Percentiles rank a stretch among this genome's conserved stretches.
Conservation (phyloP, 2,329 filamentous ascomycete genomes). For the Hymenoscyphus fraxineus region DNA sequence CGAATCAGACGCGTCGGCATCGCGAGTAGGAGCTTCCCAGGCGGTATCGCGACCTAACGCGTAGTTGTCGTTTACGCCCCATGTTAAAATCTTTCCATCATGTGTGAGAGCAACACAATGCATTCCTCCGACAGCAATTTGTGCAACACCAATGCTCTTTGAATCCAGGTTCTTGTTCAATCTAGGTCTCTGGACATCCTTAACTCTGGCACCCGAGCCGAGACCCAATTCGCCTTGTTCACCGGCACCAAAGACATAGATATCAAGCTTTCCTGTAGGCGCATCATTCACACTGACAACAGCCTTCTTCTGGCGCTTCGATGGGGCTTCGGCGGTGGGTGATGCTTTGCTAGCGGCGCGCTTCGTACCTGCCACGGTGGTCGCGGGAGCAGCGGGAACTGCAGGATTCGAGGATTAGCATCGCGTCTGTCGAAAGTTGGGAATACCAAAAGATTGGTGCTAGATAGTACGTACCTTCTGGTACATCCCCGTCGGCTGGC, state of each 20-base stretch:
- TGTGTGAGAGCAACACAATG: conserved; percentile 71
- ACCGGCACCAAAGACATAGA: conserved; percentile 79
- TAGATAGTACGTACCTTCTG: no score
- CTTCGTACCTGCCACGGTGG: neutral
- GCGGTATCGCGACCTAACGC: conserved; percentile 72
- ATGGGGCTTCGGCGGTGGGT: neutral
- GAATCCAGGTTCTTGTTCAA: conserved; percentile 58
- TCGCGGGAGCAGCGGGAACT: neutral
- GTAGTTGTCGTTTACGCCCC: conserved; percentile 83
- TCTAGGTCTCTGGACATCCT: conserved; percentile 70
- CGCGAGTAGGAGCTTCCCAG: conserved; percentile 61
- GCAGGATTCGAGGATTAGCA: neutral
- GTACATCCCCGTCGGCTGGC: no score
- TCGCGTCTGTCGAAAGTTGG: neutral
- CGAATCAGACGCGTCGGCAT: conserved; percentile 41
- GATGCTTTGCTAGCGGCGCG: neutral
- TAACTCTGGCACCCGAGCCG: conserved; percentile 60
- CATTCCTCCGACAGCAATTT: conserved; percentile 77
- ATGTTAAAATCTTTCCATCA: conserved; percentile 76
- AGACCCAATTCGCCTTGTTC: conserved; percentile 75
- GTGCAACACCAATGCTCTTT: conserved; percentile 61
- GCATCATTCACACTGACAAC: conserved; percentile 52
- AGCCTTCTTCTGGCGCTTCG: conserved; percentile 5
- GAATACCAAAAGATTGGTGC: neutral
- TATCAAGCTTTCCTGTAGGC: conserved; percentile 60